Conservation (phyloP, 2,329 filamentous ascomycete genomes). For the Sphaerulina vaccinii region DNA sequence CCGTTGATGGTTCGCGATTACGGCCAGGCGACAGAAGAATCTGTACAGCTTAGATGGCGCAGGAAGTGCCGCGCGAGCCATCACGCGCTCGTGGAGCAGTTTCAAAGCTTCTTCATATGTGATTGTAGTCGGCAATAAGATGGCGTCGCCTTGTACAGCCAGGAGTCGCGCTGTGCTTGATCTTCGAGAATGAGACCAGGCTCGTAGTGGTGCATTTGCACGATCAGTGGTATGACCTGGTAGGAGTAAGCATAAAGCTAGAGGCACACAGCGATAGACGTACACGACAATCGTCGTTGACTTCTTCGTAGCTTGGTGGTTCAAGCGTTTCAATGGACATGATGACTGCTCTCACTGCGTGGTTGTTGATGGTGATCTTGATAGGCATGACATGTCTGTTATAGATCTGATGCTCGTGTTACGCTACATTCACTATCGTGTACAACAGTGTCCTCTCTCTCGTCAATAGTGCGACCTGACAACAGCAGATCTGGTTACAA, state of each 20-base stretch:
- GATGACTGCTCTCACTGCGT: not conserved
- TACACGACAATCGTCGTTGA: not conserved
- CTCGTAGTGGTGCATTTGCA: slow-evolving; percentile 12
- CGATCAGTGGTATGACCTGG: slow-evolving; percentile 13
- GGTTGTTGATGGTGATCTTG: not conserved
- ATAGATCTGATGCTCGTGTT: not conserved
- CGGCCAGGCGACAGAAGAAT: slow-evolving; percentile 12
- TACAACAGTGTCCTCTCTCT: not conserved
- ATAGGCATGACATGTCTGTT: not conserved
- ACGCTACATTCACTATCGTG: slow-evolving; percentile 2
- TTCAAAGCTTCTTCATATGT: not conserved
- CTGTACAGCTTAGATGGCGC: not conserved
- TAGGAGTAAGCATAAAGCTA: not conserved
- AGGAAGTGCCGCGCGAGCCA: slow-evolving; percentile 1
- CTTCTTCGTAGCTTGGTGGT: slow-evolving; percentile 10
- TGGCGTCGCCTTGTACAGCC: slow-evolving; percentile 3
- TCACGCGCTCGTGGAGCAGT: slow-evolving; percentile 6
- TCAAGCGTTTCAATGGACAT: not conserved
- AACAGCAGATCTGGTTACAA: too few relatives aligned
- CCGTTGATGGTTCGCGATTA: not conserved
- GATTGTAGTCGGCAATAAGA: slow-evolving; percentile 9
- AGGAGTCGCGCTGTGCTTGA: slow-evolving; percentile 4
- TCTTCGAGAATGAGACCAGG: slow-evolving; percentile 7
- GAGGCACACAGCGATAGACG: not conserved
- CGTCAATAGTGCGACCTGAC: too few relatives aligned